A percentile compares a stretch with the other conserved stretches of the same genome.
Conservation (phyloP, 2,329 filamentous ascomycete genomes). For the Epichloe festucae region DNA sequence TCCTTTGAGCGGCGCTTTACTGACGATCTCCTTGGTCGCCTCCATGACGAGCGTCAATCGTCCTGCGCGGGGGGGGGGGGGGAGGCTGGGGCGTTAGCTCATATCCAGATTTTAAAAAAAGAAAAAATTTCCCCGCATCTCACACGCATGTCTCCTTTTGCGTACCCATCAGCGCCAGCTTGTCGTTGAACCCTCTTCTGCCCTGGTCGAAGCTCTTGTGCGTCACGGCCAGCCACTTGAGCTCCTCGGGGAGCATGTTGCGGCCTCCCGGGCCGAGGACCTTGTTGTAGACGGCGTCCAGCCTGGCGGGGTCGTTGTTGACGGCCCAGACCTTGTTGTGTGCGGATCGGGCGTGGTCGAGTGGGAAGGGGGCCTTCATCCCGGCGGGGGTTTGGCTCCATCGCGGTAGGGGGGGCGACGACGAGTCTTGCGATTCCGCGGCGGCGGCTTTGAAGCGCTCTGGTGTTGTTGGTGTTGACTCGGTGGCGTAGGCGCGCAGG, state of each 20-base stretch:
- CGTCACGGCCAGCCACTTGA: conserved; percentile 93
- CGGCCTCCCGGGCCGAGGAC: conserved; percentile 64
- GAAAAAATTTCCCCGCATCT: background rate
- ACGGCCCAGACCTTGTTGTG: conserved; percentile 46
- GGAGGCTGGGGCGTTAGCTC: conserved; percentile 4
- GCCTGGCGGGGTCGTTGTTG: conserved; percentile 59
- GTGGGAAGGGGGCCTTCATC: conserved; percentile 58
- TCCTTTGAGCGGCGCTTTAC: conserved; percentile 16
- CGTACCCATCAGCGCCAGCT: conserved; percentile 76
- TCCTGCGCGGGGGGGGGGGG: conserved; percentile 10
- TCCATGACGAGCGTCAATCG: conserved; percentile 26
- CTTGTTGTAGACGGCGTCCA: conserved; percentile 66
- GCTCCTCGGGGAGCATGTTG: conserved; percentile 72
- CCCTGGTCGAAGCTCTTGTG: conserved; percentile 98
- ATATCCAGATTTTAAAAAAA: too few species aligned
- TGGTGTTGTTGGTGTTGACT: conserved; percentile 11
- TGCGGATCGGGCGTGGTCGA: conserved; percentile 42
- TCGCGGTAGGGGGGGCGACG: conserved; percentile 31
- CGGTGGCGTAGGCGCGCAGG: conserved; percentile 18
- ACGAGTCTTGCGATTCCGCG: conserved; percentile 4
- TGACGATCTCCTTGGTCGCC: conserved; percentile 25
- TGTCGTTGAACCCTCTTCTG: conserved; percentile 84
- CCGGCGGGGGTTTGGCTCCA: conserved; percentile 58
- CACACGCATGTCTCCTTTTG: background rate
- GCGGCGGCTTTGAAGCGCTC: conserved; percentile 14